Base-by-base conservation (phyloP, 768 basidiomycete genomes). In the Mycena floridula region DNA sequence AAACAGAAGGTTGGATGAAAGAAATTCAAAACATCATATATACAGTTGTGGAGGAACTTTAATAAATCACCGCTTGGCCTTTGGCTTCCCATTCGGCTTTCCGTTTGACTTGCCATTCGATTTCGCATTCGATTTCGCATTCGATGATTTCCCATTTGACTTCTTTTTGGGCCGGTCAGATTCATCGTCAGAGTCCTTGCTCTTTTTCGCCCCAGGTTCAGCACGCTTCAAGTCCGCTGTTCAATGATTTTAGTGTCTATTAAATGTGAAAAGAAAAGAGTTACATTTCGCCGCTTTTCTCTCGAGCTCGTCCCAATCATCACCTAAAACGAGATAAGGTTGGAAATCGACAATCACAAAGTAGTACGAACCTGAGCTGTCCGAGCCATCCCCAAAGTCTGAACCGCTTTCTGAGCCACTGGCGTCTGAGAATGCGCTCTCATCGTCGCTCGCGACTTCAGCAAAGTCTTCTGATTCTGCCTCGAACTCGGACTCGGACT, bases 241-340 rank as follows among this genome's bases (percentile, higher is more conserved):
- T 44, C 25, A 23, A 43, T 3, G 16, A 18, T 4, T 4, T 13
- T 12, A 21, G 20, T 15, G 23, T n/a, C 8, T 15, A 15, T 18
- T 18, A 32, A 20, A 43, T 12, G 3, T 32, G 3, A 11, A 3
- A 7, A 16, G n/a, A n/a, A 16, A 25, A 7, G 18, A 42, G 71
- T 54, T 57, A 89, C 82, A 86, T 73, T 86, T 87, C 7, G 89
- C 89, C 6, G 93, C 93, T 61, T 93, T 94, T 37, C 79, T 72
- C 64, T 96, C 94, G 26, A 96, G 70, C 62, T 92, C 91, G 56
- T 96, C 94, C 95, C 95, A 99, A 55, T 95, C 93, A 43, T 94
- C 90, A 8, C 92, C 88, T 75, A 57, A 46, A 28, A 16, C 40
- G 30, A 25, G 55, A 35, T 40, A 23, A 40, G 35, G 24, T 43